A percentile compares a stretch with the other conserved stretches of the same genome.
phyloP scores from a whole-genome alignment of 2,329 filamentous ascomycete species.

The Clonostachys chloroleuca region DNA sequence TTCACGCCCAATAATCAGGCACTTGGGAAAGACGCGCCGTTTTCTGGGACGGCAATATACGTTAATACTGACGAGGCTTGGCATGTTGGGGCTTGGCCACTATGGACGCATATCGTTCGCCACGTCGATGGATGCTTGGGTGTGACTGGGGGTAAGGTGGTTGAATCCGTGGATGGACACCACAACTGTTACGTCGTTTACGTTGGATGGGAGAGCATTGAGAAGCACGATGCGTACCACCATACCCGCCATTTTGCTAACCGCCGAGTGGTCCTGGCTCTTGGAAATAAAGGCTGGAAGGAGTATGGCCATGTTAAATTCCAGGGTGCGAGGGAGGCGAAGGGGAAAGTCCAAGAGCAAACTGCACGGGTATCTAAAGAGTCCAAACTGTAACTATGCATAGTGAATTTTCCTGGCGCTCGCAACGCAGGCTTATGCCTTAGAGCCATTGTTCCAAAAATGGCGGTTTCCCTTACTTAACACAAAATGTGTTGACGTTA shows the following conservation, averaged over 20 bases:
- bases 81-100: not conserved
- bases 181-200: not conserved
- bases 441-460: no score
- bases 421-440: no score
- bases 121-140: slow-evolving; percentile 1
- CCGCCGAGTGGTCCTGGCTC: no score
- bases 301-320: slow-evolving; percentile 1
- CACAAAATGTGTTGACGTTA: no score
- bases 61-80: not conserved
- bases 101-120: not conserved
- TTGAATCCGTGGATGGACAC: not conserved
- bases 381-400: no score
- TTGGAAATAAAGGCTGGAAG: not conserved
- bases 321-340: not conserved
- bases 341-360: no score
- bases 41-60: not conserved
- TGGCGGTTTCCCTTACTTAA: no score
- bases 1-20: not conserved
- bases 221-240: not conserved
- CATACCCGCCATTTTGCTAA: not conserved
- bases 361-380: no score
- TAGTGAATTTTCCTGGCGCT: no score
- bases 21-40: not conserved
- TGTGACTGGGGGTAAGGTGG: not conserved
- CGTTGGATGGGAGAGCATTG: not conserved